phyloP scores from a whole-genome alignment of 2,329 filamentous ascomycete species.

The Aspergillus novoparasiticus region DNA sequence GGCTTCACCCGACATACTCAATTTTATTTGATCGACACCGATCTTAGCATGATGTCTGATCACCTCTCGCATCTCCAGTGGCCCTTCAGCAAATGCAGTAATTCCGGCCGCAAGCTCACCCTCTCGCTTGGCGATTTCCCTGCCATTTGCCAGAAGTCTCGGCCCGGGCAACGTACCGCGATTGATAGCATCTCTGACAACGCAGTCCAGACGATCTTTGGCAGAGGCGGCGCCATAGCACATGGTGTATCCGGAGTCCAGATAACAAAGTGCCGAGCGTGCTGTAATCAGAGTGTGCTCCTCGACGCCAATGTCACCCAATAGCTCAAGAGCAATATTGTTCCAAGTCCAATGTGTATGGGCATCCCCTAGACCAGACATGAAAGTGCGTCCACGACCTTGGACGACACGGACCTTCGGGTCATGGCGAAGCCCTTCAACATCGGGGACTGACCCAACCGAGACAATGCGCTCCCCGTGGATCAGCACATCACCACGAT shows the following conservation, averaged over 20 bases:
- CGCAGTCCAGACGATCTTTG: constrained; percentile 50
- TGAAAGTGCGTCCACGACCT: constrained; percentile 49
- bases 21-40: constrained; percentile 50
- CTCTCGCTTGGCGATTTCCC: constrained; percentile 50
- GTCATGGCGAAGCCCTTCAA: constrained; percentile 30
- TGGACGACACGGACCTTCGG: constrained; percentile 40
- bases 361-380: constrained; percentile 54
- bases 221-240: constrained; percentile 53
- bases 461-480: constrained; percentile 39
- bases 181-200: constrained; percentile 54
- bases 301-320: constrained; percentile 49
- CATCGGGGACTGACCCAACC: constrained; percentile 38
- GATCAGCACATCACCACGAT: constrained; percentile 44
- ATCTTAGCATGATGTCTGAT: constrained; percentile 40
- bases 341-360: constrained; percentile 52
- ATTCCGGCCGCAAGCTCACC: constrained; percentile 50
- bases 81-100: constrained; percentile 47
- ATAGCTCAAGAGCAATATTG: constrained; percentile 42
- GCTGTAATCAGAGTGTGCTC: constrained; percentile 53
- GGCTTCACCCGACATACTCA: constrained; percentile 47
- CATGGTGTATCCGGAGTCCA: constrained; percentile 54
- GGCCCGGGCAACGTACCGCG: constrained; percentile 52
- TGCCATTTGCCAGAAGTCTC: constrained; percentile 51
- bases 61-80: constrained; percentile 44
- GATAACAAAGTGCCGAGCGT: constrained; percentile 46